phyloP scores from a whole-genome alignment of 306 rosid species.

The Neltuma alba region DNA sequence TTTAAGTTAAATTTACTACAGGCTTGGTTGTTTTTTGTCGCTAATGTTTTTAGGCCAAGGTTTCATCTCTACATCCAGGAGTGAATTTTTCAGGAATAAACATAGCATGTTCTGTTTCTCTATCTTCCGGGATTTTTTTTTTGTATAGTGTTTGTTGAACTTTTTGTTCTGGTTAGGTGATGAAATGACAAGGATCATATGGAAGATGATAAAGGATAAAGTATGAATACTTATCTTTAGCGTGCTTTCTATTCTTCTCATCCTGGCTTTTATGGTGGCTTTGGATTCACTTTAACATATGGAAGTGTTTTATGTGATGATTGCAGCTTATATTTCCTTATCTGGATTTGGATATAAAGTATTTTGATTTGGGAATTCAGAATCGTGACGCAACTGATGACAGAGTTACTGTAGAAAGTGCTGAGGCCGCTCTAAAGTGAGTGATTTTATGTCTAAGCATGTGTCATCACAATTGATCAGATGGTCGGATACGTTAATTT shows the following conservation, averaged over 20 bases:
- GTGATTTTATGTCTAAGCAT: conserved; percentile 34
- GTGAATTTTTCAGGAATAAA: background rate
- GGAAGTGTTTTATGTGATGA: conserved; percentile 11
- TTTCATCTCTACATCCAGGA: background rate
- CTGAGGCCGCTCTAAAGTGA: conserved; percentile 89
- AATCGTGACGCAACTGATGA: conserved; percentile 92
- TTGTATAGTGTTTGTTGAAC: background rate
- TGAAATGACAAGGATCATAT: conserved; percentile 93
- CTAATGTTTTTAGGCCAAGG: background rate
- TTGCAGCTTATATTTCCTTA: conserved; percentile 90
- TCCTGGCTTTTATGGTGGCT: background rate
- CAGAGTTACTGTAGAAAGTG: conserved; percentile 88
- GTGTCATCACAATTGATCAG: background rate
- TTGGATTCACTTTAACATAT: conserved; percentile 16
- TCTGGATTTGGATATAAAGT: conserved; percentile 87
- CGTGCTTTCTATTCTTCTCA: background rate
- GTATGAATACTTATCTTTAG: conserved; percentile 41
- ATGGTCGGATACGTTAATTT: background rate
- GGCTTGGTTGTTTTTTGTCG: background rate
- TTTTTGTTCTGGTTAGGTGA: conserved; percentile 59
- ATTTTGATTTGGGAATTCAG: conserved; percentile 83
- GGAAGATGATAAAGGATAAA: conserved; percentile 85
- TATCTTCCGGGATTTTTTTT: background rate
- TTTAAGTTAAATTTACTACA: background rate
- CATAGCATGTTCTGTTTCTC: background rate